A percentile compares a stretch with the other conserved stretches of the same genome.
These are phyloP conservation scores for Poa pratensis DNA, from an alignment of 176 grass and related monocot genomes.

Conservation along the genomic window DNA sequence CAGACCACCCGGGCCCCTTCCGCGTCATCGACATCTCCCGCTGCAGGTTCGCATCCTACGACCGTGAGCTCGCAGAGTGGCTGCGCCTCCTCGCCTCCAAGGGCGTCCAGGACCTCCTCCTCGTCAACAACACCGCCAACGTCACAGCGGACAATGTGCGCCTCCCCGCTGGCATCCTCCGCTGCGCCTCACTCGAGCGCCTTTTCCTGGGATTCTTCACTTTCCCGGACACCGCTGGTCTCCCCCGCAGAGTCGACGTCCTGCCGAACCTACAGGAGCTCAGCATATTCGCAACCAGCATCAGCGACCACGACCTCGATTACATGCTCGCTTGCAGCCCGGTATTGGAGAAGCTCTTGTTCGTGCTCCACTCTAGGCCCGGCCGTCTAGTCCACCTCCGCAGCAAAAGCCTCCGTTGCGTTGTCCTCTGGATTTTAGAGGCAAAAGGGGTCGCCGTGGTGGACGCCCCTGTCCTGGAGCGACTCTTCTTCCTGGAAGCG, in stretches of 20 bases:
- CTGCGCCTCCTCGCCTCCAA: conserved; percentile 8
- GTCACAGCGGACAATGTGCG: not conserved
- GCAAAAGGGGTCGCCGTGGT: not conserved
- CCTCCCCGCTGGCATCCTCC: not conserved
- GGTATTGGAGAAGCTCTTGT: conserved; percentile 23
- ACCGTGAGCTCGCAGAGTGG: not conserved
- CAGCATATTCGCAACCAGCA: not conserved
- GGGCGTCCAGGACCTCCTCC: not conserved
- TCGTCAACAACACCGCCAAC: not conserved
- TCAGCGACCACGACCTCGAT: not conserved
- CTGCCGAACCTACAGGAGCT: not conserved
- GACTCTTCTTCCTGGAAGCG: not conserved
- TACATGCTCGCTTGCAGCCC: conserved; percentile 20
- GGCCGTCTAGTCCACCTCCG: conserved; percentile 5
- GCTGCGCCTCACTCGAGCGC: not conserved
- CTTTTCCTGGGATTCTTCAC: conserved; percentile 2
- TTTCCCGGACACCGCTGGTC: not conserved
- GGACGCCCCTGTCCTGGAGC: conserved; percentile 20
- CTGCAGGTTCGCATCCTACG: not conserved
- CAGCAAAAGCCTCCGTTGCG: conserved; percentile 19
- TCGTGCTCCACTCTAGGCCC: not conserved
- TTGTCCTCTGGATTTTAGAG: not conserved
- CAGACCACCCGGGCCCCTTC: not conserved
- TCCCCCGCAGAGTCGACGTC: not conserved
- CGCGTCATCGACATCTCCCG: not conserved